Conservation (phyloP, 2,329 filamentous ascomycete genomes). For the Fusarium sp. region DNA sequence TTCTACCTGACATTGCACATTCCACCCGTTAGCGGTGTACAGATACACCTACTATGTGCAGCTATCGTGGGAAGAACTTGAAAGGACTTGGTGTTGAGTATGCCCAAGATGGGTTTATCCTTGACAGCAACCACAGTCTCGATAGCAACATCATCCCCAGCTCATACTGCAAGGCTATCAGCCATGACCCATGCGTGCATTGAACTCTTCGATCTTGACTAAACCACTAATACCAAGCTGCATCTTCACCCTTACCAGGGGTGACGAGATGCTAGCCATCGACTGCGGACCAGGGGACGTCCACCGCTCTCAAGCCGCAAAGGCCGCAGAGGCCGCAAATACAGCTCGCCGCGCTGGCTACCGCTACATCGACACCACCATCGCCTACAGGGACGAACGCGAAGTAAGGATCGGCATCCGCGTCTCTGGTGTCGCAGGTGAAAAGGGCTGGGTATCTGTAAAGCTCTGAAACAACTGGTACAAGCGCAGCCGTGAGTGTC, state of each 20-base stretch:
- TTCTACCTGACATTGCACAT: neutral
- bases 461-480: slow-evolving; percentile 87
- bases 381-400: slow-evolving; percentile 81
- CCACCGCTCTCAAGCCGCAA: slow-evolving; percentile 72
- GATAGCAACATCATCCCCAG: neutral
- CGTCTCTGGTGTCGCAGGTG: slow-evolving; percentile 71
- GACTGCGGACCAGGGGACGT: slow-evolving; percentile 87
- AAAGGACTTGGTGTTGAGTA: too few species aligned
- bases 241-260: slow-evolving; percentile 63
- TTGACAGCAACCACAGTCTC: too few species aligned
- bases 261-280: slow-evolving; percentile 71
- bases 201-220: neutral
- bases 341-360: slow-evolving; percentile 55
- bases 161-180: neutral
- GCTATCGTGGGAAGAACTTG: too few species aligned
- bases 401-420: slow-evolving; percentile 75
- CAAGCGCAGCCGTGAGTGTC: slow-evolving; percentile 72
- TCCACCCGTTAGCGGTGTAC: too few species aligned
- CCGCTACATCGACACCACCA: slow-evolving; percentile 80
- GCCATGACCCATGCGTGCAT: slow-evolving; percentile 25
- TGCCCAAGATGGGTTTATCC: neutral
- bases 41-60: too few species aligned
- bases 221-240: slow-evolving; percentile 25
- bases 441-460: slow-evolving; percentile 78
- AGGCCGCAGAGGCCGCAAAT: slow-evolving; percentile 79